Conservation (phyloP, 306 rosid genomes). For the Cucurbita pepo region DNA sequence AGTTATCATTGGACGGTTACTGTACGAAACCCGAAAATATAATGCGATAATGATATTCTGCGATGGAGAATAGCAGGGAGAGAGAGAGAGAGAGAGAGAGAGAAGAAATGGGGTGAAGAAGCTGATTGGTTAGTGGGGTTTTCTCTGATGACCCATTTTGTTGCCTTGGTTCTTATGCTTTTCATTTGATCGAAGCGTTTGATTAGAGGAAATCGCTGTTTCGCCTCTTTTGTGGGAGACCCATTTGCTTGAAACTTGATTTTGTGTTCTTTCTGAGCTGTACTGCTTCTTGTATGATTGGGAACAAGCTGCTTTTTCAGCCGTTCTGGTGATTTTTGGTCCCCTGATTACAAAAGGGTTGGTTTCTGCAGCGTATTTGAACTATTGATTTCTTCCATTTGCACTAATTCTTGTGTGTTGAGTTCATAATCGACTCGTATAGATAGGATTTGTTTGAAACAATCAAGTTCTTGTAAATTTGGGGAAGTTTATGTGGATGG, state of each 20-base stretch:
- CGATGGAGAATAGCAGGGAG: not conserved
- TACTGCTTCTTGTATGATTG: constrained; percentile 13
- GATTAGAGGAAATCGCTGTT: constrained; percentile 7
- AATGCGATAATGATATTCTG: not conserved
- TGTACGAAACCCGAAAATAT: not conserved
- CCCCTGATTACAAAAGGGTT: constrained; percentile 10
- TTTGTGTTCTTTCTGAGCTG: constrained; percentile 9
- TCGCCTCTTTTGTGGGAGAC: constrained; percentile 10
- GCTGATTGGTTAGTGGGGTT: constrained; percentile 19
- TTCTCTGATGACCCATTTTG: constrained; percentile 12
- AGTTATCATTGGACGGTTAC: constrained; percentile 13
- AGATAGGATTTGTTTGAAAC: not conserved
- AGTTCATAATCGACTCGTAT: not conserved
- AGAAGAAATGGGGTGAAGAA: constrained; percentile 37
- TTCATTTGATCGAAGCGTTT: constrained; percentile 18
- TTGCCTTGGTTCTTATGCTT: constrained; percentile 14
- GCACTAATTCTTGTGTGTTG: not conserved
- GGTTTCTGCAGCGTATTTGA: constrained; percentile 8
- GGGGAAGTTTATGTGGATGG: not conserved
- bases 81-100: not conserved
- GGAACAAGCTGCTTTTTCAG: constrained; percentile 7
- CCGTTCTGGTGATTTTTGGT: constrained; percentile 24
- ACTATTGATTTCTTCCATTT: constrained; percentile 5
- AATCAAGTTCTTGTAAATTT: not conserved
- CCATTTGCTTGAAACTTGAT: constrained; percentile 21